phyloP scores from a whole-genome alignment of 768 basidiomycete genomes.

The Leucocoprinus leucothites region DNA sequence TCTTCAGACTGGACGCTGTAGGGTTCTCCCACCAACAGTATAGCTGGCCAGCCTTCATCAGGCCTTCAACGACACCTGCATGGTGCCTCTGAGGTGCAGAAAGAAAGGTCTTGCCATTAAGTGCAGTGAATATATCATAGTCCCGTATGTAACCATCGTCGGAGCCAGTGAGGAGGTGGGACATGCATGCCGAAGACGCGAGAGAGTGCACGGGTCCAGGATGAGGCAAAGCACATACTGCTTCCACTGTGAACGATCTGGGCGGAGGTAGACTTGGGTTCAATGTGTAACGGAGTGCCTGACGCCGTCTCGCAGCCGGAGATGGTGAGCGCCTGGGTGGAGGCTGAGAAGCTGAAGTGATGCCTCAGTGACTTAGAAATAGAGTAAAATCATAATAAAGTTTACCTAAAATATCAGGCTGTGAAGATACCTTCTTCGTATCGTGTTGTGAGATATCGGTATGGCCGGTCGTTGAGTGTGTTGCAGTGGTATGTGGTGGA shows the following conservation, averaged over 20 bases:
- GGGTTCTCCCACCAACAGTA: conserved; percentile 93
- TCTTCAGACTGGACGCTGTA: conserved; percentile 25
- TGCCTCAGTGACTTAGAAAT: background rate
- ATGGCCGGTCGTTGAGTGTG: conserved; percentile 2
- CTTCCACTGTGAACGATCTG: conserved; percentile 83
- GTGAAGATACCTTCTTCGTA: background rate
- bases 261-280: conserved; percentile 22
- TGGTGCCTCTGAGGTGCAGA: conserved; percentile 88
- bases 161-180: conserved; percentile 85
- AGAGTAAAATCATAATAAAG: background rate
- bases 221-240: conserved; percentile 88
- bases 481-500: conserved; percentile 7
- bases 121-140: conserved; percentile 87
- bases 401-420: conserved; percentile 7
- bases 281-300: conserved; percentile 32
- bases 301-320: conserved; percentile 29
- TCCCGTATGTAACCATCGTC: conserved; percentile 92
- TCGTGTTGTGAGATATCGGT: conserved; percentile 8
- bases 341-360: conserved; percentile 16
- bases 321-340: conserved; percentile 27
- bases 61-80: conserved; percentile 87
- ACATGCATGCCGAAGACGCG: conserved; percentile 81
- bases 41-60: conserved; percentile 85
- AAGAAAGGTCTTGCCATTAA: conserved; percentile 84
- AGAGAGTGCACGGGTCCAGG: conserved; percentile 87